phyloP scores from a whole-genome alignment of 306 rosid genomes.

The Trichosanthes cucumerina region DNA sequence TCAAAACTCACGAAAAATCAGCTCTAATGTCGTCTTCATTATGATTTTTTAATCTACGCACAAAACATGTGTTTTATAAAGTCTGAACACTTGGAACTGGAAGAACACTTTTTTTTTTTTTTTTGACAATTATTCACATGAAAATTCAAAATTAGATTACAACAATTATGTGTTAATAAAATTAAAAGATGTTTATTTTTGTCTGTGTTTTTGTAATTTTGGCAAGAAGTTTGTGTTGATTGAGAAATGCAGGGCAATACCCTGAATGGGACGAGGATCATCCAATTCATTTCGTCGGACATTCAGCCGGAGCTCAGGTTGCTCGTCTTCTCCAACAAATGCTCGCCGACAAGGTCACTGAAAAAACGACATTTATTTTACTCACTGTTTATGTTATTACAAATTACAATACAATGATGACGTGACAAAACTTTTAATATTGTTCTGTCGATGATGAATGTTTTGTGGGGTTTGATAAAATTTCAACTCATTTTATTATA shows the following conservation, averaged over 20 bases:
- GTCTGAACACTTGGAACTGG: no score
- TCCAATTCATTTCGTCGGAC: constrained; percentile 90
- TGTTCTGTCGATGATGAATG: not conserved
- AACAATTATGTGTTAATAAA: no score
- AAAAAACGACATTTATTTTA: not conserved
- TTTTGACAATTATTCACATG: no score
- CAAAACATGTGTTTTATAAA: no score
- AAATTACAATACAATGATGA: no score
- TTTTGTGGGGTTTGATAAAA: not conserved
- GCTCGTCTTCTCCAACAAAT: constrained; percentile 90
- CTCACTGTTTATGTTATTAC: not conserved
- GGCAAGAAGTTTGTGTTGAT: constrained; percentile 3
- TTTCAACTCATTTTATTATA: not conserved
- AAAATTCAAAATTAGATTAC: no score
- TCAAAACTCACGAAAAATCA: no score
- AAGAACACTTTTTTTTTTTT: no score
- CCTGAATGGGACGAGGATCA: constrained; percentile 99
- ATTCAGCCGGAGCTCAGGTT: constrained; percentile 94
- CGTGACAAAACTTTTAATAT: not conserved
- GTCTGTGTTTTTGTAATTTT: not conserved
- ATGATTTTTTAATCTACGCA: no score
- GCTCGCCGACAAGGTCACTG: constrained; percentile 88
- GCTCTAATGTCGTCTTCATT: no score
- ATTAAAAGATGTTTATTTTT: not conserved
- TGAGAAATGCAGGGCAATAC: constrained; percentile 57